Evolutionary conservation across 805 yeast genomes (phyloP), one percentile per base, ranked within the genome.

Genomic region (Monosporozyma solicola): DNA sequence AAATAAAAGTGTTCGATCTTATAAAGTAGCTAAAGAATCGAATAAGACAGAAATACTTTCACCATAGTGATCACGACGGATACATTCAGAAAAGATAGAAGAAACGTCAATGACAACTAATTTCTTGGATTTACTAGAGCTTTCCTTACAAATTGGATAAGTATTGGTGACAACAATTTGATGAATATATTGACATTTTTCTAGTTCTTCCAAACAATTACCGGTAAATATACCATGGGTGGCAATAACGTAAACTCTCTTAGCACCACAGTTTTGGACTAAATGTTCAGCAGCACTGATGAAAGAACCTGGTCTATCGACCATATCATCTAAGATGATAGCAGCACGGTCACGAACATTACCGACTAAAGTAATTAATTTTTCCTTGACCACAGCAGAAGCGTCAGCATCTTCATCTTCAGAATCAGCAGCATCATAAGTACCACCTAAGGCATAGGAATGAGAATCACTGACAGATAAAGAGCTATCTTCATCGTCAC

Each of bases 251-350:
- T 85, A 87, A 29, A 94, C 97, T 54, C 81, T 78, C 62, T 84
- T 85, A 55, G 99, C 99, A 54, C 99, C 99, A 74, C 99, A 94
- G 71, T 91, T 92, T 71, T 87, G 77, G 59, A 95, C 80, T 68
- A 95, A 81, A 73, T 94, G 99, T 73, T 94, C 99, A 35, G 99
- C 99, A 45, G 99, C 99, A 32, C 97, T 92, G 58, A 94, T 86
- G 67, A 91, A 92, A 9, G 95, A 83, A 58, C 85, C 84, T 47
- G 97, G 97, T 67, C 94, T 89, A 68, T 94, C 99, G 62, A 94
- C 85, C 95, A 94, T 88, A 68, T 94, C 99, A 72, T 94, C 99
- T 54, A 94, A 77, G 55, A 94, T 87, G 59, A 94, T 87, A 20
- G 97, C 98, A 6, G 95, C 87, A 70, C 87, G 87, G 61, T 83